Evolutionary conservation across 805 yeast genomes (phyloP).

Genomic region (Cyberlindnera maritima): DNA sequence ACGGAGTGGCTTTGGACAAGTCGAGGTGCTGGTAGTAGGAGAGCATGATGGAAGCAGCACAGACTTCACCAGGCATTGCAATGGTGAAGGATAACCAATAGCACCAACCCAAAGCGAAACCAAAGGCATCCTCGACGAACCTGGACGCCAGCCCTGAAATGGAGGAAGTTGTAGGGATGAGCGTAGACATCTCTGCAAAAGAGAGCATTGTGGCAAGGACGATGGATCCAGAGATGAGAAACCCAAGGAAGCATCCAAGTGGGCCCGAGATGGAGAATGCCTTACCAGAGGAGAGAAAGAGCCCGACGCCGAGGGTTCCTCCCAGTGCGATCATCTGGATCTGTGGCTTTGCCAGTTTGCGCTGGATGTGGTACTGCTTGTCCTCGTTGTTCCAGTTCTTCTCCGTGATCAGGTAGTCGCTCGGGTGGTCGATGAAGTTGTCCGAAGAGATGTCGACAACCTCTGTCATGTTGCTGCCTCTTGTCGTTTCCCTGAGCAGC

Average conservation of each 20-base stretch:
- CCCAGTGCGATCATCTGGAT: slow-evolving; percentile 77
- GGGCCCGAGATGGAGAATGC: slow-evolving; percentile 77
- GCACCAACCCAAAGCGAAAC: slow-evolving; percentile 69
- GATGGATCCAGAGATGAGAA: slow-evolving; percentile 57
- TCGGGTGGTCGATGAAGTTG: slow-evolving; percentile 10
- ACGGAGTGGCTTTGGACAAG: slow-evolving; percentile 50
- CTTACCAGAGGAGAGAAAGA: slow-evolving; percentile 67
- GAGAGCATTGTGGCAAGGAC: slow-evolving; percentile 69
- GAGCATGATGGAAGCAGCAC: slow-evolving; percentile 76
- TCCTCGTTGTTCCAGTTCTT: not conserved
- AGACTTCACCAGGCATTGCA: slow-evolving; percentile 76
- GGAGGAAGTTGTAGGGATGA: slow-evolving; percentile 77
- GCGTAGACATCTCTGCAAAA: slow-evolving; percentile 78
- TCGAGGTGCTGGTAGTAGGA: slow-evolving; percentile 58
- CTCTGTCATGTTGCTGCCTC: slow-evolving; percentile 26
- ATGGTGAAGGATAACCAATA: slow-evolving; percentile 73
- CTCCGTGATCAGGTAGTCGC: not conserved
- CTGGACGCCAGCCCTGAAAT: slow-evolving; percentile 73
- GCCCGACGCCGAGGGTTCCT: slow-evolving; percentile 77
- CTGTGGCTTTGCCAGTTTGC: slow-evolving; percentile 63
- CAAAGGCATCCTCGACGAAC: slow-evolving; percentile 76
- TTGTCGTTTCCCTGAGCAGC: slow-evolving; percentile 14
- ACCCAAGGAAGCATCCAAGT: slow-evolving; percentile 69
- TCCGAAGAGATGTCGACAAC: slow-evolving; percentile 23
- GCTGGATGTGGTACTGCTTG: slow-evolving; percentile 37